phyloP scores from a whole-genome alignment of 163 green algal genomes.

The Dunaliella salina region DNA sequence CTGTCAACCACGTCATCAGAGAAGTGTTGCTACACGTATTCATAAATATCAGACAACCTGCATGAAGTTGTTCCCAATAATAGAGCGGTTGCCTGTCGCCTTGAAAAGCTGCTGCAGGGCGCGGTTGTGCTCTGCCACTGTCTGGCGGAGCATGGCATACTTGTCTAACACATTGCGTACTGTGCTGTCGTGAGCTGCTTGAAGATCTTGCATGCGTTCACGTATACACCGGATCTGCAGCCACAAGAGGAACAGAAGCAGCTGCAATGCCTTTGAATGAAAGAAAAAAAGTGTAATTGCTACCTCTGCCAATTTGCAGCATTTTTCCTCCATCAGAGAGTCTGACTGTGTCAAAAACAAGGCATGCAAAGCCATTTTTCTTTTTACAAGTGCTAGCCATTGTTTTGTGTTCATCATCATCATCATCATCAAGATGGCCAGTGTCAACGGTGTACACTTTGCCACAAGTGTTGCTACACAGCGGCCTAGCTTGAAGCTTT shows the following conservation, averaged over 20 bases:
- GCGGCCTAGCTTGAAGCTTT: too few species aligned
- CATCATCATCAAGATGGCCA: too few species aligned
- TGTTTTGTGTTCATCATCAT: too few species aligned
- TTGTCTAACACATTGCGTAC: constrained; percentile 52
- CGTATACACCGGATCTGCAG: constrained; percentile 57
- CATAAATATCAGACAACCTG: background rate
- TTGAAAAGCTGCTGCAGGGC: constrained; percentile 43
- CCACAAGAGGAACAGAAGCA: too few species aligned
- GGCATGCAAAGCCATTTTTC: too few species aligned
- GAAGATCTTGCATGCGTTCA: constrained; percentile 55
- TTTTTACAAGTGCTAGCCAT: too few species aligned
- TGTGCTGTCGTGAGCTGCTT: constrained; percentile 40
- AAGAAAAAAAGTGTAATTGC: background rate
- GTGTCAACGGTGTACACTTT: too few species aligned
- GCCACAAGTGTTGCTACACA: too few species aligned
- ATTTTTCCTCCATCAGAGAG: background rate
- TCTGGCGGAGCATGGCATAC: constrained; percentile 52
- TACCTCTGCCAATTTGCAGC: too few species aligned
- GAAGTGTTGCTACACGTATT: background rate
- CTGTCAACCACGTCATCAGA: too few species aligned
- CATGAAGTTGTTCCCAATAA: background rate
- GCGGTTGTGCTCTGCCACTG: constrained; percentile 60
- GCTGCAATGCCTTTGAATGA: background rate
- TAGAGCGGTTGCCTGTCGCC: background rate
- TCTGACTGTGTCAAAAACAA: background rate